phyloP scores from a whole-genome alignment of 2,329 filamentous ascomycete species.

The Colletotrichum brevisporum region DNA sequence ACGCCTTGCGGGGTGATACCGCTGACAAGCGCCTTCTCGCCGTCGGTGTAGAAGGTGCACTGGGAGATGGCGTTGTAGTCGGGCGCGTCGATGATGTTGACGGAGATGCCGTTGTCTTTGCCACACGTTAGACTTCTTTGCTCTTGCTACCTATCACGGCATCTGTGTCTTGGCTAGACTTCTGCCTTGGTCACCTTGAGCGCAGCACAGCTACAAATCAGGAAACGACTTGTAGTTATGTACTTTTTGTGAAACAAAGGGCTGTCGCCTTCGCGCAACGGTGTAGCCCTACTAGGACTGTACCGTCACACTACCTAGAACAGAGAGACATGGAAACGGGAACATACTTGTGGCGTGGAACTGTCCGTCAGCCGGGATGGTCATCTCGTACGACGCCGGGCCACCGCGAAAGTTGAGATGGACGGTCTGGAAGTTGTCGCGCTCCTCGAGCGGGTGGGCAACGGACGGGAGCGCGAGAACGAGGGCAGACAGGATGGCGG shows the following conservation, averaged over 20 bases:
- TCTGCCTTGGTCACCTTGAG: too few species aligned
- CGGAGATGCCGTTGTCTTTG: constrained; percentile 55
- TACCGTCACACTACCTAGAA: too few species aligned
- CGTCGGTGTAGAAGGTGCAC: constrained; percentile 60
- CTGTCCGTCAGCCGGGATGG: constrained; percentile 58
- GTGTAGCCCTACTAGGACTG: too few species aligned
- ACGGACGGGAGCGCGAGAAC: constrained; percentile 26
- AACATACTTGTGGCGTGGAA: constrained; percentile 52
- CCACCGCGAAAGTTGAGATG: constrained; percentile 61
- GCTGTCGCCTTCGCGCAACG: too few species aligned
- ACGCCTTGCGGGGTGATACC: constrained; percentile 49
- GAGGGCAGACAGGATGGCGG: constrained; percentile 26
- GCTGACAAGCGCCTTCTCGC: constrained; percentile 49
- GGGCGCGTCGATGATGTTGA: constrained; percentile 58
- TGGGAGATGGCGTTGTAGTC: constrained; percentile 58
- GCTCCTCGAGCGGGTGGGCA: constrained; percentile 43
- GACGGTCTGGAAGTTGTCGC: constrained; percentile 52
- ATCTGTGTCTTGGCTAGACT: too few species aligned
- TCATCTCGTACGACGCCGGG: constrained; percentile 56
- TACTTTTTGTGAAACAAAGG: too few species aligned
- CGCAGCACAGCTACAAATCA: too few species aligned
- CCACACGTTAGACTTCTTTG: neutral
- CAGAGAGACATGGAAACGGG: neutral
- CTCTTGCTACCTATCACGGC: too few species aligned
- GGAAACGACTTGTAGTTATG: too few species aligned